Conservation (phyloP, 495 filamentous ascomycete species). For the Talaromyces proteolyticus region DNA sequence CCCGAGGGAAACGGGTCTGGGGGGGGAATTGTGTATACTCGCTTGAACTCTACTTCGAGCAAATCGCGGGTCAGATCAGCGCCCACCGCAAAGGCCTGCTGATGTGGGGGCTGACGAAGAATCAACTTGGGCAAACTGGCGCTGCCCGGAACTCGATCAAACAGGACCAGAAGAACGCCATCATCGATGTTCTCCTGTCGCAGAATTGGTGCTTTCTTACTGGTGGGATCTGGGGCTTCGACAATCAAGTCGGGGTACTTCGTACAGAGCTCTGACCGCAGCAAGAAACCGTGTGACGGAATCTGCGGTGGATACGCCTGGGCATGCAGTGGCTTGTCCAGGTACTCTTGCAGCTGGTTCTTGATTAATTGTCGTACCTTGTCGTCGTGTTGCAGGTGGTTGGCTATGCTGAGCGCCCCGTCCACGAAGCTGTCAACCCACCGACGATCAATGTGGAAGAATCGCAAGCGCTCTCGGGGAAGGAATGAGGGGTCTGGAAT, state of each 20-base stretch:
- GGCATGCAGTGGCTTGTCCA: neutral
- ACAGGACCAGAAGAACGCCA: constrained; percentile 14
- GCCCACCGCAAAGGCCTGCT: constrained; percentile 22
- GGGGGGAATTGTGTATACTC: constrained; percentile 6
- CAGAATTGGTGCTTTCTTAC: constrained; percentile 6
- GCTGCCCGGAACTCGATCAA: constrained; percentile 14
- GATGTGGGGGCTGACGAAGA: constrained; percentile 25
- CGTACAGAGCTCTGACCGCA: constrained; percentile 15
- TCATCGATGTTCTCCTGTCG: constrained; percentile 12
- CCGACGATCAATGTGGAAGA: constrained; percentile 39
- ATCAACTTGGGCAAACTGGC: constrained; percentile 5
- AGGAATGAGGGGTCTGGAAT: constrained; percentile 32
- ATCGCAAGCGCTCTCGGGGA: constrained; percentile 32
- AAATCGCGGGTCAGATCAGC: constrained; percentile 3
- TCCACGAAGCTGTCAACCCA: constrained; percentile 43
- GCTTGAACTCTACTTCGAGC: constrained; percentile 4
- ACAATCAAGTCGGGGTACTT: constrained; percentile 22
- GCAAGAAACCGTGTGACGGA: constrained; percentile 22
- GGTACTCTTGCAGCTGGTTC: constrained; percentile 19
- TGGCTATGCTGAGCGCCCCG: constrained; percentile 36
- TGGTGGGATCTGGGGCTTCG: neutral
- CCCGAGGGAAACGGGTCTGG: no score
- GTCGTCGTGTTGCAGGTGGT: constrained; percentile 25
- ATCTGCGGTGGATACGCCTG: constrained; percentile 10
- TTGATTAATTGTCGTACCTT: constrained; percentile 23